Base-by-base conservation (phyloP, 2,329 filamentous ascomycete species). In the Plenodomus tracheiphilus region DNA sequence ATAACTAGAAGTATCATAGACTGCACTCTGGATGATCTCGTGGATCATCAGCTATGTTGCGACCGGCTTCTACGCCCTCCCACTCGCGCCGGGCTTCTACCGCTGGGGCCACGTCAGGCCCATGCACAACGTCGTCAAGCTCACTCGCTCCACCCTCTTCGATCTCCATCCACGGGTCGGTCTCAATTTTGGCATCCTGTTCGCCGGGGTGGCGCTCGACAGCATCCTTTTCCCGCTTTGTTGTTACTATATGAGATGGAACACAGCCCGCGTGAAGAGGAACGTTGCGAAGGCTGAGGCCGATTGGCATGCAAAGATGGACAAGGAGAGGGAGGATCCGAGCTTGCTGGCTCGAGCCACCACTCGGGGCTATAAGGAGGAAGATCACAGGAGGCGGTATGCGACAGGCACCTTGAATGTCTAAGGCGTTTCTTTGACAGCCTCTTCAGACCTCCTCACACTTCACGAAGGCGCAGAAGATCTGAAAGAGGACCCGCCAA, bases 31-130 rank as follows among this genome's bases (percentile, higher is more conserved):
- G 79, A 70, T 87, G 2, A 85, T 87, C 46, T 86, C 85, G 58
- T 86, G 83, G 84, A 81, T 87, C 38, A 84, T 87, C 46, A 79
- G 80, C 8, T 88, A 88, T 59, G 82, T 86, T 0, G 73, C 78
- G 0, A 85, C 82, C 0, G 75, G 78, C 0, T 85, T 87, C 61
- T 83, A 86, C 62, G 67, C 79, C 2, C 69, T 86, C 34, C 79
- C 81, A 15, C 66, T 87, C 13, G 78, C 80, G 2, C 77, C 81
- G 0, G 69, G 65, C 0, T 86, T 87, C 61, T 87, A 83, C 62
- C 61, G 68, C 2, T 87, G 82, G 81, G 83, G 82, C 0, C 85
- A 85, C 60, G 84, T 79, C 1, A 84, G 83, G 81, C 85, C 84
- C 4, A 72, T 87, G 53, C 81, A 85, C 62, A 79, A 83, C 43